Conservation (phyloP, 768 basidiomycete species). For the Lactarius pseudohatsudake region DNA sequence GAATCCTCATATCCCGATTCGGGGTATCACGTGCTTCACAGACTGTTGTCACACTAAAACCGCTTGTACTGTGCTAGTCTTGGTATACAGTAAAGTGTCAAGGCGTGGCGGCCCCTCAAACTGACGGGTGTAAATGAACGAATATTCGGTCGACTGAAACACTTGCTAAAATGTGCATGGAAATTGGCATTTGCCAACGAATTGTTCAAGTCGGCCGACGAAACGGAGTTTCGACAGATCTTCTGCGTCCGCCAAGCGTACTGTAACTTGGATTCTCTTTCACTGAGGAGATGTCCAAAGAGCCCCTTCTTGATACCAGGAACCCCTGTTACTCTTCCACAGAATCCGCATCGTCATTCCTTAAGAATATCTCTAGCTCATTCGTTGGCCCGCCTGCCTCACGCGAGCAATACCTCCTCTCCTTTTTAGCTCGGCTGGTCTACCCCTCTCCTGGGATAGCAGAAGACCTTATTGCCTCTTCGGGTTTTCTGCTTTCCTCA, state of each 20-base stretch:
- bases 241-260: too few species aligned
- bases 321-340: slow-evolving; percentile 23
- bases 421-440: slow-evolving; percentile 23
- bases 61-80: too few species aligned
- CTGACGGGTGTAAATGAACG: too few species aligned
- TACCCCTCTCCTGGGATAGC: slow-evolving; percentile 15
- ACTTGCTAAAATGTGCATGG: too few species aligned
- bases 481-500: not conserved
- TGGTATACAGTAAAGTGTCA: too few species aligned
- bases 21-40: not conserved
- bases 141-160: too few species aligned
- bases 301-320: slow-evolving; percentile 12
- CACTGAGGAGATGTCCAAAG: not conserved
- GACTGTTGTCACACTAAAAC: too few species aligned
- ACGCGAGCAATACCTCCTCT: slow-evolving; percentile 24
- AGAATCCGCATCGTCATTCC: slow-evolving; percentile 16
- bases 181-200: not conserved
- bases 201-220: slow-evolving; percentile 2
- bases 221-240: slow-evolving; percentile 12
- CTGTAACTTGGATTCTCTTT: not conserved
- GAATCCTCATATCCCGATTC: too few species aligned
- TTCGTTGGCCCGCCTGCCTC: slow-evolving; percentile 19
- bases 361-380: slow-evolving; percentile 10
- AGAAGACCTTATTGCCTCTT: slow-evolving; percentile 7
- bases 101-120: too few species aligned